Base-by-base conservation (phyloP, 352 stramenopile species). In the Phytopythium aichiense region DNA sequence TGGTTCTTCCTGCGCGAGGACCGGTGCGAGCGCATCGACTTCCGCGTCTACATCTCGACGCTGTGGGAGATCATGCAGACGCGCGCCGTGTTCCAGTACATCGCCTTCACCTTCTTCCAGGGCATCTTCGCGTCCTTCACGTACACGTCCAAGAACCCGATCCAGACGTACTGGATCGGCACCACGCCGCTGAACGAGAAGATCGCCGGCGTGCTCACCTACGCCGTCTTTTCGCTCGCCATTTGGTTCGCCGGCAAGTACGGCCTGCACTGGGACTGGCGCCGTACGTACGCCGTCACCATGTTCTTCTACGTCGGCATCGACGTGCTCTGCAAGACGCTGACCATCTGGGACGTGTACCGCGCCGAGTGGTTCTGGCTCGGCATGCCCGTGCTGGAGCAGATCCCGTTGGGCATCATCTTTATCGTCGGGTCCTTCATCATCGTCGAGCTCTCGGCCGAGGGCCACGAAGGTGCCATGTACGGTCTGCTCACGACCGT, bases 401-500 rank as follows among this genome's bases (percentile, higher is more conserved):
- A 81, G 57, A 60, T 88, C 59, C 81, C 78, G 11, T 51, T 64
- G 22, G 81, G 76, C 3, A 72, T 88, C 20, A 68, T 71, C 45
- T 90, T 81, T 67, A 84, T 86, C 50, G 71, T 90, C 9, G 58
- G 64, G 1, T 75, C 77, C 12, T 90, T 86, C 58, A 79, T 86
- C 43, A 73, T 80, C 16, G 75, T 88, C 11, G 81, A 90, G 64
- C 62, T 90, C 4, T 72, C 78, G 6, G 60, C 66, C 7, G 76
- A 84, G 60, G 81, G 81, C 15, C 68, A 87, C 51, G 81, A 90
- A 68, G 77, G 76, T 25, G 79, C 78, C 40, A 79, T 88, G 64
- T 85, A 86, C 59, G 77, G 81, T 11, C 67, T 90, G 25, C 62
- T 90, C 33, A 84, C 79, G 22, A 90, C 81, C 16, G 78, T 90